Evolutionary conservation across 176 grass and related monocot genomes (phyloP), one percentile per base, ranked within the genome.

Genomic region (Ensete glaucum): DNA sequence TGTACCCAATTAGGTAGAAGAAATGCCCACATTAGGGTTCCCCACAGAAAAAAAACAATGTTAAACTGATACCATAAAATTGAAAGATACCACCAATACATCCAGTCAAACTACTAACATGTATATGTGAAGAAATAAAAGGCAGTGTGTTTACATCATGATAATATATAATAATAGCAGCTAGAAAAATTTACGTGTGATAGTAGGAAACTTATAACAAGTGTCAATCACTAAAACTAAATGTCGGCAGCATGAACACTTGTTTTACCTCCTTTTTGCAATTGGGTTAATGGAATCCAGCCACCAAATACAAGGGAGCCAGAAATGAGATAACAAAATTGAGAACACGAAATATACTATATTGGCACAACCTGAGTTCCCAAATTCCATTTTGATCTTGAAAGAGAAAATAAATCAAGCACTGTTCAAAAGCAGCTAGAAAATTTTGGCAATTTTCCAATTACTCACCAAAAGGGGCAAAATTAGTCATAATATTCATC

Each of bases 1-100:
- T 81, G 43, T 49, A 50, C 74, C n/a, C 13, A 83, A 53, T 81
- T 51, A 60, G 23, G 19, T 43, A 12, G 16, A 27, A 73, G 16
- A 17, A 70, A 51, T 21, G 11, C 50, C 34, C 9, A 51, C 51
- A 34, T 53, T 79, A 52, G 54, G 22, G 77, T 56, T 81, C 65
- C 54, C n/a, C n/a, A 12, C 3, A 53, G 34, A 22, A 12, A 3
- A 52, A 73, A 52, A 50, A 12, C 9, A 71, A 71, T 2, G n/a
- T 24, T 19, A 15, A 13, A 27, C 12, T 25, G 16, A 57, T 13
- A 43, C 57, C 19, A 9, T 7, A 60, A 60, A 0, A 8, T 21
- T 60, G 6, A 1, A 57, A 57, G 17, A 12, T 16, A 57, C 55
- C 13, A 60, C 34, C 22, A 23, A 23, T 43, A 43, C 34, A 43